Conservation (phyloP, 1,139 yeast species). For the Candida sp. region DNA sequence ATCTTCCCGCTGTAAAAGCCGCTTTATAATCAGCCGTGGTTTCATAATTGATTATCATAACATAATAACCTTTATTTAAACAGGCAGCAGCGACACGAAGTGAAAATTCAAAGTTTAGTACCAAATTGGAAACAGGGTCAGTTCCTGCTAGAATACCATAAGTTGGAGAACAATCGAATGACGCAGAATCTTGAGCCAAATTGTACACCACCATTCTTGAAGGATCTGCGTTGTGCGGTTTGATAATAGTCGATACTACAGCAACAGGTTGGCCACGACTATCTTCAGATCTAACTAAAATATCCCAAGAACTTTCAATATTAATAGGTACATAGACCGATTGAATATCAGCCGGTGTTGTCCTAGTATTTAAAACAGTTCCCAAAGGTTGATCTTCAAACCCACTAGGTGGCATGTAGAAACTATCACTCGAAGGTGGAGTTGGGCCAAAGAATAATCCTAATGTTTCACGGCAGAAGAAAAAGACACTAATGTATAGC, state of each 20-base stretch:
- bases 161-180: slow-evolving; percentile 11
- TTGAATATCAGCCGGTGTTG: slow-evolving; percentile 16
- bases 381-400: slow-evolving; percentile 16
- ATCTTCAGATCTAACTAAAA: slow-evolving; percentile 30
- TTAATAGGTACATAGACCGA: slow-evolving; percentile 14
- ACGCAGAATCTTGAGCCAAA: slow-evolving; percentile 12
- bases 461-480: not conserved
- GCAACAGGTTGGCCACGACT: slow-evolving; percentile 25
- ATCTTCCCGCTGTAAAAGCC: slow-evolving; percentile 21
- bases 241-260: slow-evolving; percentile 28
- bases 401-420: slow-evolving; percentile 19
- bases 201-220: slow-evolving; percentile 18
- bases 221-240: slow-evolving; percentile 24
- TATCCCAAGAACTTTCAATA: slow-evolving; percentile 24
- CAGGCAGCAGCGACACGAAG: slow-evolving; percentile 12
- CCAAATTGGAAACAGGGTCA: slow-evolving; percentile 7
- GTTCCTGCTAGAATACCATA: slow-evolving; percentile 13
- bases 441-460: not conserved
- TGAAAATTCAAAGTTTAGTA: slow-evolving; percentile 16
- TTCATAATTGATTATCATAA: slow-evolving; percentile 24
- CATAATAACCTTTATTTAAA: slow-evolving; percentile 23
- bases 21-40: slow-evolving; percentile 8
- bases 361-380: slow-evolving; percentile 18
- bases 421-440: slow-evolving; percentile 13
- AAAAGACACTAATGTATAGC: not conserved